Evolutionary conservation across 2,329 filamentous ascomycete genomes (phyloP), one percentile per base, ranked within the genome.

Genomic region (Fusarium nygamai): DNA sequence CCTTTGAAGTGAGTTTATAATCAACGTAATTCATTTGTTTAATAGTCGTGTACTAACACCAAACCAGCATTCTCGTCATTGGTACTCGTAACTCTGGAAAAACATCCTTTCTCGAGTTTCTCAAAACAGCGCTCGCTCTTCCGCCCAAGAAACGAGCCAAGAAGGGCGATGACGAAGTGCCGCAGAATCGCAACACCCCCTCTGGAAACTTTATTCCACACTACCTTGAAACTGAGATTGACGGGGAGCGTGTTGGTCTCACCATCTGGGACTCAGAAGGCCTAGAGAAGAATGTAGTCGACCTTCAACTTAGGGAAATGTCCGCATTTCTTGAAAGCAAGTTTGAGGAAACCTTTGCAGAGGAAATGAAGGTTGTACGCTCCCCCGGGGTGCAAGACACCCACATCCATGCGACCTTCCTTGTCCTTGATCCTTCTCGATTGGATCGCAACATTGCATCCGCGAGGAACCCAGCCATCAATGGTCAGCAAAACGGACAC

Each of bases 261-360:
- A 99, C 96, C 1, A 85, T 99, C 38, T 99, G 96, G 96, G 96
- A 99, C 82, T 98, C 96, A 2, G 92, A 96, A 79, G 96, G 96
- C 3, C 85, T 99, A 63, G 96, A 99, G 84, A 97, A 96, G 88
- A 96, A 94, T 78, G 90, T 98, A 41, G 95, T 98, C 59, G 96
- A 98, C 82, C 89, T 98, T 74, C 96, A 99, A 83, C 87, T 99
- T 75, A 91, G 95, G 70, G 94, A 97, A 81, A 95, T 98, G 87
- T 92, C 93, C 39, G 89, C 92, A 14, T 99, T 99, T 85, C 87
- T 99, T 68, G 96, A 99, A 86, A 96, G 93, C 86, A 98, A 98
- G 83, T 99, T 99, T 78, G 96, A 99, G 82, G 96, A 99, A 80
- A 98, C 96, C 0, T 97, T 99, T 81, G 91, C 91, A 56, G 96